Conservation (phyloP, 2,329 filamentous ascomycete genomes). For the Fusarium devonianum region DNA sequence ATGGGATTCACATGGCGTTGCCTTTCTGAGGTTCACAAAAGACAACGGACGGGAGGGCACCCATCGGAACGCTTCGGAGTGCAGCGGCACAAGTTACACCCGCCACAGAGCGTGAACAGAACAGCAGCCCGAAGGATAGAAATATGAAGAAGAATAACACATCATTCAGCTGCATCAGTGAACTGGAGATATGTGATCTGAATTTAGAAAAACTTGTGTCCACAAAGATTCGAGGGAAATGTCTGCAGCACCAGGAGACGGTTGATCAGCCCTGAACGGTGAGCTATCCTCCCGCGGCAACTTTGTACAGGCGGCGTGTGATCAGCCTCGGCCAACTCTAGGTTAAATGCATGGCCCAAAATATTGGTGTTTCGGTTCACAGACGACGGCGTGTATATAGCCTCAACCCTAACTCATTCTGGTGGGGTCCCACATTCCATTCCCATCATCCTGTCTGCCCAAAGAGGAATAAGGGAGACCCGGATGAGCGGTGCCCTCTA, state of each 20-base stretch:
- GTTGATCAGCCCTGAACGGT: no score
- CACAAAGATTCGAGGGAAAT: no score
- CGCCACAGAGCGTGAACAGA: no score
- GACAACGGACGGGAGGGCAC: not conserved
- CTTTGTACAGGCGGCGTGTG: no score
- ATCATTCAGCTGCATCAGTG: no score
- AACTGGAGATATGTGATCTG: no score
- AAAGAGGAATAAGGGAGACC: constrained; percentile 14
- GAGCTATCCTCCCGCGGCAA: no score
- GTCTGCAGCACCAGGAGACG: no score
- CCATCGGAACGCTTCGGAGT: not conserved
- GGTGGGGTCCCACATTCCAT: constrained; percentile 31
- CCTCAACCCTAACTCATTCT: constrained; percentile 6
- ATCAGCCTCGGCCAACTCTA: not conserved
- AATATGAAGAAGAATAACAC: not conserved
- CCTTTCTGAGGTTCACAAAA: constrained; percentile 4
- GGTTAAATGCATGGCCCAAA: not conserved
- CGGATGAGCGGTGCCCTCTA: not conserved
- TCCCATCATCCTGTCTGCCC: constrained; percentile 1
- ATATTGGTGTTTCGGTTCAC: no score
- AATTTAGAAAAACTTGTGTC: no score
- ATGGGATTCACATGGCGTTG: no score
- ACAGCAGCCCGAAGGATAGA: constrained; percentile 1
- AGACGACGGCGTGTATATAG: constrained; percentile 9
- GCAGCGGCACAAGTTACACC: not conserved